These are phyloP conservation scores for Penicillium sp. DNA, from an alignment of 2,329 filamentous ascomycete genomes.

Conservation along the genomic window DNA sequence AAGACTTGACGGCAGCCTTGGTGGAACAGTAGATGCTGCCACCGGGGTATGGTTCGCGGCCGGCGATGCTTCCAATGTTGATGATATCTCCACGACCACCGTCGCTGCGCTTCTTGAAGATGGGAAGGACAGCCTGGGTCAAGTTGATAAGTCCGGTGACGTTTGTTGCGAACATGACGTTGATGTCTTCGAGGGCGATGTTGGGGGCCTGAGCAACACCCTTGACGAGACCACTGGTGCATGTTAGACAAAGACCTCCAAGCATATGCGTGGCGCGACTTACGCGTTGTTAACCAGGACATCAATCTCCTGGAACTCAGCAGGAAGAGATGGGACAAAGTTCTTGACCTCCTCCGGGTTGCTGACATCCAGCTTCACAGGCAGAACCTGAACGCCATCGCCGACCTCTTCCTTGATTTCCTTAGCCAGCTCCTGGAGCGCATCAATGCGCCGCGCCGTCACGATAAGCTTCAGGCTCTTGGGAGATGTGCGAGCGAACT, in stretches of 20 bases:
- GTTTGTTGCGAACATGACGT: constrained; percentile 89
- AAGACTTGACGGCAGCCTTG: constrained; percentile 84
- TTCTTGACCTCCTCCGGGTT: constrained; percentile 72
- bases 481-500: constrained; percentile 87
- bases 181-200: constrained; percentile 81
- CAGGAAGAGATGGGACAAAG: constrained; percentile 76
- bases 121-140: constrained; percentile 86
- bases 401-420: constrained; percentile 79
- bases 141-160: constrained; percentile 94
- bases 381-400: constrained; percentile 77
- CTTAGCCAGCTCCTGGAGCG: constrained; percentile 73
- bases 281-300: constrained; percentile 96
- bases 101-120: constrained; percentile 72
- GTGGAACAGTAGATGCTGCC: constrained; percentile 93
- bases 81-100: constrained; percentile 90
- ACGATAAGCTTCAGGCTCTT: constrained; percentile 81
- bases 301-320: constrained; percentile 83
- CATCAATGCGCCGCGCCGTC: constrained; percentile 84
- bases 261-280: constrained; percentile 52
- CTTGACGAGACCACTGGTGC: constrained; percentile 78
- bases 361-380: constrained; percentile 86
- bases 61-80: constrained; percentile 93
- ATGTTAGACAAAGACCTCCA: constrained; percentile 1
- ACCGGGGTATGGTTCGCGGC: constrained; percentile 80
- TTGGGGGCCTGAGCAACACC: constrained; percentile 84